These are phyloP conservation scores for Fusarium abutilonis DNA, from an alignment of 2,329 filamentous ascomycete species.

Conservation along the genomic window DNA sequence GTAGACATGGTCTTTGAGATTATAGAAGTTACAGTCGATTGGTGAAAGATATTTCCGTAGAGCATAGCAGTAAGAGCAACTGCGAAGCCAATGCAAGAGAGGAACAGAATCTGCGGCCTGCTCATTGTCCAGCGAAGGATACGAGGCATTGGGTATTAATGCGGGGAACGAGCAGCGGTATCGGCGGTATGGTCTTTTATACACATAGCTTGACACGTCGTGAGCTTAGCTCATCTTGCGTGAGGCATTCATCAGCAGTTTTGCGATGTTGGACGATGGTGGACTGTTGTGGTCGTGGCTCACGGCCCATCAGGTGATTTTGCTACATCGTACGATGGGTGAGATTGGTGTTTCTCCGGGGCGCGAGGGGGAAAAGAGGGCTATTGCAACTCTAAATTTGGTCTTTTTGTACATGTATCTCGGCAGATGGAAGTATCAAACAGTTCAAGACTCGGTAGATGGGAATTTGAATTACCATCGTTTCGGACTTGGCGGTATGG, in stretches of 20 bases:
- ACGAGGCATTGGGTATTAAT: constrained; percentile 40
- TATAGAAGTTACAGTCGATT: constrained; percentile 34
- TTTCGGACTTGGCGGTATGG: neutral
- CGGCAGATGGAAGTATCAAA: neutral
- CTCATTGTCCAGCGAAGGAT: constrained; percentile 46
- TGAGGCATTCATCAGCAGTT: constrained; percentile 4
- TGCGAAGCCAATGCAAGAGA: constrained; percentile 44
- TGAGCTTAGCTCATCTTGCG: constrained; percentile 7
- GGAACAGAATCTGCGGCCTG: constrained; percentile 43
- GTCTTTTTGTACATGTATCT: neutral
- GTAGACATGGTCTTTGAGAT: constrained; percentile 44
- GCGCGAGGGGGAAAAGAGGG: constrained; percentile 1
- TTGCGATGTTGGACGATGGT: constrained; percentile 28
- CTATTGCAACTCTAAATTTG: neutral
- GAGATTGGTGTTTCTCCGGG: constrained; percentile 26
- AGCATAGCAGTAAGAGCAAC: constrained; percentile 47
- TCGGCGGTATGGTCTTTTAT: constrained; percentile 39
- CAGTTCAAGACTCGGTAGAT: neutral
- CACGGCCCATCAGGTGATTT: constrained; percentile 35
- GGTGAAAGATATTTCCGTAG: constrained; percentile 41
- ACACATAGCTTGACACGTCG: constrained; percentile 15
- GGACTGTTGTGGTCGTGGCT: constrained; percentile 35
- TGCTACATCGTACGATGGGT: constrained; percentile 31
- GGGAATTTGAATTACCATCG: neutral
- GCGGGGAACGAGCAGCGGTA: constrained; percentile 31